Conservation (phyloP, 1,284 basidiomycete genomes). For the Tausonia pullulans region DNA sequence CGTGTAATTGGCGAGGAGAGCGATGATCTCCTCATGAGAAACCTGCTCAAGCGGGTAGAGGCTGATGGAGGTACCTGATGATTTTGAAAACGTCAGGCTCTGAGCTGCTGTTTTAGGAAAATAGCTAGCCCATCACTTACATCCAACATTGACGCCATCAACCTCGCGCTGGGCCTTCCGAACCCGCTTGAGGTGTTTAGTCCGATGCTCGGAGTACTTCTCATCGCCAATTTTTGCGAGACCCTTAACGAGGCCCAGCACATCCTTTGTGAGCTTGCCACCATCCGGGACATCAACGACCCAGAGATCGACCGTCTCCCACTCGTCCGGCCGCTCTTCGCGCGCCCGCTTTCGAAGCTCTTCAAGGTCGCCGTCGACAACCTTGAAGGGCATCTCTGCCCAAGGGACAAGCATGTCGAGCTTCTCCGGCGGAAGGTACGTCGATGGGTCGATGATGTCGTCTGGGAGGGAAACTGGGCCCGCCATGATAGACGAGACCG, state of each 20-base stretch:
- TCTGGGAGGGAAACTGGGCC: background rate
- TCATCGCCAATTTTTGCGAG: slow-evolving; percentile 40
- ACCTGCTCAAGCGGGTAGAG: slow-evolving; percentile 25
- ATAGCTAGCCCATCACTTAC: background rate
- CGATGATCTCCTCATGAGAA: slow-evolving; percentile 19
- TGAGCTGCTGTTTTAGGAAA: background rate
- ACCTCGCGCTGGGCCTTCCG: slow-evolving; percentile 40
- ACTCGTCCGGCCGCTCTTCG: slow-evolving; percentile 9
- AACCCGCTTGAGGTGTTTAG: slow-evolving; percentile 67
- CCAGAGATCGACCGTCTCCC: slow-evolving; percentile 43
- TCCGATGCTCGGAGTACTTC: slow-evolving; percentile 45
- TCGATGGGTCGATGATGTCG: slow-evolving; percentile 7
- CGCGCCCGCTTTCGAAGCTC: slow-evolving; percentile 5
- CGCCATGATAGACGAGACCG: background rate
- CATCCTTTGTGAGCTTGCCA: slow-evolving; percentile 46
- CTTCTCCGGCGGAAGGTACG: slow-evolving; percentile 23
- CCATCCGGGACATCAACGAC: slow-evolving; percentile 64
- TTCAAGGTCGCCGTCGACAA: slow-evolving; percentile 12
- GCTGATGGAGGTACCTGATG: slow-evolving; percentile 19
- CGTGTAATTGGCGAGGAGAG: slow-evolving; percentile 31
- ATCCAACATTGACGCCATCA: slow-evolving; percentile 17
- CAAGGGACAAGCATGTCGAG: slow-evolving; percentile 1
- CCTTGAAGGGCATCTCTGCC: slow-evolving; percentile 5
- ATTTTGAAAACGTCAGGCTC: background rate
- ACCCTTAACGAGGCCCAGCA: slow-evolving; percentile 52